Evolutionary conservation across 2,329 filamentous ascomycete genomes (phyloP), one percentile per base, ranked within the genome.

Genomic region (Microsporum ferrugineum): DNA sequence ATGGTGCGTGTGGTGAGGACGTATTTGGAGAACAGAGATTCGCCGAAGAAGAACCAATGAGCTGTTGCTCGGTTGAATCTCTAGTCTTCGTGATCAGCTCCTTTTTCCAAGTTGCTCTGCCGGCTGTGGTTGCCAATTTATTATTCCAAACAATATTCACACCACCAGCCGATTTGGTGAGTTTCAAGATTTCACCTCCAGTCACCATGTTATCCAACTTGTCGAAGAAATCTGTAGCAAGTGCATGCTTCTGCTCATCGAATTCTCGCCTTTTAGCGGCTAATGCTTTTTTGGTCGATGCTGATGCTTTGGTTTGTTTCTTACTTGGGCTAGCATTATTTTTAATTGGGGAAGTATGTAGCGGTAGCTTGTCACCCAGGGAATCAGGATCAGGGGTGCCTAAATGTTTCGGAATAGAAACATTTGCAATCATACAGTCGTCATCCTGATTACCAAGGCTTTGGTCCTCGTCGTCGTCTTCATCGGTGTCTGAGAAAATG

Each of bases 61-160:
- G 47, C 14, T 39, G 12, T 34, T 56, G 58, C 29, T 53, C 49
- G 6, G 49, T 53, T 33, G 49, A 53, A 17, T 63, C 31, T 34
- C 61, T 65, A 29, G 60, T 62, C 38, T 61, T 64, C 33, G 66
- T 62, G 34, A 57, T 63, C n/a, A 64, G 61, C 47, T 86, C 85
- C 27, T 83, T 80, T 65, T 81, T 84, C 87, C 87, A 90, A 67
- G 83, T 86, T 33, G 88, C 88, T 45, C 87, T 80, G 0, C 78
- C 84, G 39, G 84, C 84, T 0, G 84, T 86, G 2, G 80, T 81
- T 62, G 82, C 82, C 23, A 87, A 77, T 0, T 80, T 86, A 60
- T 83, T 84, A 66, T 77, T 83, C 84, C 84, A 87, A 51, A 81
- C 67, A 56, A 87, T 75, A 43, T 77, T 76, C 10, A 86, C 79